Conservation (phyloP, 192 early-diverging fungal species). For the Phlyctochytrium arcticum region DNA sequence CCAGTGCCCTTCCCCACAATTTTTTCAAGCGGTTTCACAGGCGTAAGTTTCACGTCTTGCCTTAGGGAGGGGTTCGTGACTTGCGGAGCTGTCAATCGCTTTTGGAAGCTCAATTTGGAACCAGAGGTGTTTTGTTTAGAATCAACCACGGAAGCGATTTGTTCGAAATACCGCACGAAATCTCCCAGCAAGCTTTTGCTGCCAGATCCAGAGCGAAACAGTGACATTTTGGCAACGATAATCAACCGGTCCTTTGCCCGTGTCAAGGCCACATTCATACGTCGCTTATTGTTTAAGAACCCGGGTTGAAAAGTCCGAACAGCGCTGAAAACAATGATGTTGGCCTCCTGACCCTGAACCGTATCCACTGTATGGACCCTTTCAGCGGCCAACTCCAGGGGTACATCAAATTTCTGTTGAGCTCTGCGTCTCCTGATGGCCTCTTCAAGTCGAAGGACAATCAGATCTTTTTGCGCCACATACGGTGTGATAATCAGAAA, state of each 20-base stretch:
- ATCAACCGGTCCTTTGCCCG: constrained; percentile 13
- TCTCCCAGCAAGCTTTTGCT: constrained; percentile 3
- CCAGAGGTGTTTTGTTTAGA: constrained; percentile 5
- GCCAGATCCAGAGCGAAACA: constrained; percentile 11
- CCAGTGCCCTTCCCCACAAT: neutral
- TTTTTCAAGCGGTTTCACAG: neutral
- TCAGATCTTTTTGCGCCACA: constrained; percentile 13
- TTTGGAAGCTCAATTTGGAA: constrained; percentile 13
- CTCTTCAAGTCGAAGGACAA: constrained; percentile 1
- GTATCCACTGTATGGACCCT: constrained; percentile 10
- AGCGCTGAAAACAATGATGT: constrained; percentile 14
- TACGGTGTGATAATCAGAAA: constrained; percentile 10
- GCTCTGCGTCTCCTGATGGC: constrained; percentile 14
- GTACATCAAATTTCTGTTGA: constrained; percentile 13
- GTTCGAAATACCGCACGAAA: constrained; percentile 10
- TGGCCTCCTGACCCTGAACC: constrained; percentile 12
- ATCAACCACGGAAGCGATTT: neutral
- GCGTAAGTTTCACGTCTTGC: neutral
- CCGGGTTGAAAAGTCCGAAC: constrained; percentile 4
- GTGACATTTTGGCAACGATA: constrained; percentile 2
- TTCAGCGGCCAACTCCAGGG: neutral
- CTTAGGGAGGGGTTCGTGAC: neutral
- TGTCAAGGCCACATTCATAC: constrained; percentile 15
- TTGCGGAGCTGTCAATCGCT: neutral
- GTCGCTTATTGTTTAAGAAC: constrained; percentile 10